phyloP scores from a whole-genome alignment of 805 yeast species.

The Kodamaea laetipori region DNA sequence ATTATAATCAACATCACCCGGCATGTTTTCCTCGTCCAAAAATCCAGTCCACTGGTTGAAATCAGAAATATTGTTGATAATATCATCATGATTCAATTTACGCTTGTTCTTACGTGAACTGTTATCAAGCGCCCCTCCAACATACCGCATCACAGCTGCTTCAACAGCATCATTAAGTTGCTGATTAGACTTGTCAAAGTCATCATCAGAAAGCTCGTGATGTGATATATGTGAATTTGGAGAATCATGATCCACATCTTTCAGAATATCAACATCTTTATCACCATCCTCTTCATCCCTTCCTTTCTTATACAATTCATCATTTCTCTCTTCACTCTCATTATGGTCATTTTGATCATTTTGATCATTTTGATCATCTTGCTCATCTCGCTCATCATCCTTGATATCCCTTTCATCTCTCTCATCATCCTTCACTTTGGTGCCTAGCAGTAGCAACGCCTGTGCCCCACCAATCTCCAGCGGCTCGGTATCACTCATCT shows the following conservation, averaged over 20 bases:
- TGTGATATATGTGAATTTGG: background rate
- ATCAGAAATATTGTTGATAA: slow-evolving; percentile 35
- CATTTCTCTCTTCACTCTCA: slow-evolving; percentile 1
- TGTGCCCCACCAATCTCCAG: slow-evolving; percentile 49
- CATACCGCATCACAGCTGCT: slow-evolving; percentile 75
- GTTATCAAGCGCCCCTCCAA: slow-evolving; percentile 58
- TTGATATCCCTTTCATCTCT: background rate
- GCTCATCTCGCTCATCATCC: background rate
- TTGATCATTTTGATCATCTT: background rate
- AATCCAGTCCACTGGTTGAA: slow-evolving; percentile 53
- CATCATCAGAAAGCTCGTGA: slow-evolving; percentile 9
- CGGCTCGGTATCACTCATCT: slow-evolving; percentile 33
- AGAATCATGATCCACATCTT: background rate
- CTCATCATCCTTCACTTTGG: slow-evolving; percentile 26
- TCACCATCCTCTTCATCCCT: background rate
- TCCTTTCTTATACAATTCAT: background rate
- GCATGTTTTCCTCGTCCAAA: slow-evolving; percentile 25
- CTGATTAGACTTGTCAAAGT: slow-evolving; percentile 31
- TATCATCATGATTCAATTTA: slow-evolving; percentile 35
- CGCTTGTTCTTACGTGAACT: slow-evolving; percentile 13
- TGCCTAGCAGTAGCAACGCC: slow-evolving; percentile 45
- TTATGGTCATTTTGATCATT: background rate
- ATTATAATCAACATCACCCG: slow-evolving; percentile 15
- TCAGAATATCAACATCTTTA: background rate
- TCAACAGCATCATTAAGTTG: slow-evolving; percentile 60